Percentiles rank a stretch among this genome's conserved stretches.
phyloP scores from a whole-genome alignment of 805 yeast species.

The Clavispora asparagi region DNA sequence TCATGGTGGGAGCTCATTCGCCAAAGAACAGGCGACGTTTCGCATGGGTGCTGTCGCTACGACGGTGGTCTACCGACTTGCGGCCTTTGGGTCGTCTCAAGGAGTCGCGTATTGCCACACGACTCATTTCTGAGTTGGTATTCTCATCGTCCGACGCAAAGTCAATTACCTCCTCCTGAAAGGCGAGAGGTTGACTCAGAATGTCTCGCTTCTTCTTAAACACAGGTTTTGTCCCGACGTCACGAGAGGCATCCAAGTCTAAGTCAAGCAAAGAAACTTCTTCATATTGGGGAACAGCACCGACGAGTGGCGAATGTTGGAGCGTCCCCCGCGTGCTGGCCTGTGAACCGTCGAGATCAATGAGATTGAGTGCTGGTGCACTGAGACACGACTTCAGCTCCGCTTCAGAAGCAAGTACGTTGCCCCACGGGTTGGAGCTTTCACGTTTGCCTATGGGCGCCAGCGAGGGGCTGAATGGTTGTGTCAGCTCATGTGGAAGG shows the following conservation, averaged over 20 bases:
- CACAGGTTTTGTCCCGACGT: constrained; percentile 17
- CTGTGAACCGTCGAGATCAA: constrained; percentile 2
- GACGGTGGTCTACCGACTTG: constrained; percentile 25
- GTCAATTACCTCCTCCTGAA: constrained; percentile 41
- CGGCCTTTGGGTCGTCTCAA: constrained; percentile 27
- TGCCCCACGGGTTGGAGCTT: constrained; percentile 13
- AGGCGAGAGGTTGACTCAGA: constrained; percentile 25
- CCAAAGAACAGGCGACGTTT: constrained; percentile 24
- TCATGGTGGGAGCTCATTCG: background rate
- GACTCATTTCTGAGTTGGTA: constrained; percentile 31
- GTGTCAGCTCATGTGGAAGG: background rate
- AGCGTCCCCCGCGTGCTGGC: background rate
- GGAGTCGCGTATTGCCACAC: constrained; percentile 37
- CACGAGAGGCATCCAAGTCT: constrained; percentile 18
- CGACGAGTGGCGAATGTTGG: background rate
- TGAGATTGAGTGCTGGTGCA: background rate
- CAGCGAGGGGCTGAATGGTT: background rate
- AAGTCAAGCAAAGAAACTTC: constrained; percentile 23
- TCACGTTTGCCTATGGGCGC: background rate
- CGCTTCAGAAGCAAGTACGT: constrained; percentile 3
- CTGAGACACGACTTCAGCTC: background rate
- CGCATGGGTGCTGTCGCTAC: constrained; percentile 21
- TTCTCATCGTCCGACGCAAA: constrained; percentile 44
- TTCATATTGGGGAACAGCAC: constrained; percentile 3
- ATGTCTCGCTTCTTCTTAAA: constrained; percentile 29